These are phyloP conservation scores for Fonsecaea multimorphosa DNA, from an alignment of 2,329 filamentous ascomycete genomes.

Conservation along the genomic window DNA sequence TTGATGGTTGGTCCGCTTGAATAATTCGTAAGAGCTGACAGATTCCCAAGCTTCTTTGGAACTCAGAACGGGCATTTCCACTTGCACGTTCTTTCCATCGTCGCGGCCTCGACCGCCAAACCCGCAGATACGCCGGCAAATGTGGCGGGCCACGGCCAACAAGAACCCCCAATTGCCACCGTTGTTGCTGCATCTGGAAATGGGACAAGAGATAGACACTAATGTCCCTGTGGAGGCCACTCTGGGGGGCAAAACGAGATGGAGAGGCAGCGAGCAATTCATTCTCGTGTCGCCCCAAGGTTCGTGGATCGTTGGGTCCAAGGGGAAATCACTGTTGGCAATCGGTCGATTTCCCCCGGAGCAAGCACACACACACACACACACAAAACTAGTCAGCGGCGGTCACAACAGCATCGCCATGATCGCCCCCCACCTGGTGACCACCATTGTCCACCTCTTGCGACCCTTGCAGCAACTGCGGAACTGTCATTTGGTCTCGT, in stretches of 20 bases:
- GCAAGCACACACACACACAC: neutral
- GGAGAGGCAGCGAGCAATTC: neutral
- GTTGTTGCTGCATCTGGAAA: neutral
- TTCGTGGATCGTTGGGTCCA: neutral
- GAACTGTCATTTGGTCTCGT: neutral
- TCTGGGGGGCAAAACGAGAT: neutral
- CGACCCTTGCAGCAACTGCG: neutral
- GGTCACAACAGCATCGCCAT: neutral
- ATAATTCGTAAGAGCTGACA: slow-evolving; percentile 32
- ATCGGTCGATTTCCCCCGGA: slow-evolving; percentile 5
- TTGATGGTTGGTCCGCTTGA: slow-evolving; percentile 7
- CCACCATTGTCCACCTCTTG: neutral
- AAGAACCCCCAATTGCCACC: slow-evolving; percentile 8
- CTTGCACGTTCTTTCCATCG: slow-evolving; percentile 27
- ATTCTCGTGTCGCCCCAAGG: slow-evolving; percentile 5
- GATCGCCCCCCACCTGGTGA: neutral
- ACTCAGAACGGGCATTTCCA: slow-evolving; percentile 71
- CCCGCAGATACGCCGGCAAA: slow-evolving; percentile 10
- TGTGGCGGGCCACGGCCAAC: neutral
- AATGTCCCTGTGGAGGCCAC: neutral
- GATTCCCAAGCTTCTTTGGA: slow-evolving; percentile 70
- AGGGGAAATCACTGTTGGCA: neutral
- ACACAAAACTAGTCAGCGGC: neutral
- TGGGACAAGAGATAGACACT: slow-evolving; percentile 2
- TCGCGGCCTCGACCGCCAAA: slow-evolving; percentile 9